A percentile compares a stretch with the other conserved stretches of the same genome.
Conservation (phyloP, 148 eudicot species). For the Nepenthes mirabilis region DNA sequence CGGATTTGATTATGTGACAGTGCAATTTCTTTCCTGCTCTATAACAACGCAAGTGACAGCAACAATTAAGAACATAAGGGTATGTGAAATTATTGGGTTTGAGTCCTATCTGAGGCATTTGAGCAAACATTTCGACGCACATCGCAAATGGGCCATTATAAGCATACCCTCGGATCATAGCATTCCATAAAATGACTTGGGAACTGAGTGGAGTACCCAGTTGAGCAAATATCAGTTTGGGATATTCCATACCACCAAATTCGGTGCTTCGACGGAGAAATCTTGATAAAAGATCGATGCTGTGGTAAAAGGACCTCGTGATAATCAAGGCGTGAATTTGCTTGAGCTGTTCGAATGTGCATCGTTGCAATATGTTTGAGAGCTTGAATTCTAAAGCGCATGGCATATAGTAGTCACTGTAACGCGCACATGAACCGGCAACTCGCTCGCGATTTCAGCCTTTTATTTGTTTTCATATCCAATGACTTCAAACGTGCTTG, state of each 20-base stretch:
- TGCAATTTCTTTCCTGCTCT: slow-evolving; percentile 11
- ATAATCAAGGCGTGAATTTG: slow-evolving; percentile 23
- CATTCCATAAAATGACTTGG: slow-evolving; percentile 23
- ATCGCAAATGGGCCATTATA: slow-evolving; percentile 23
- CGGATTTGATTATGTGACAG: slow-evolving; percentile 17
- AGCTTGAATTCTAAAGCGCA: neutral
- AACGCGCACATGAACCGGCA: too few relatives aligned
- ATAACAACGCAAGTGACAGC: slow-evolving; percentile 17
- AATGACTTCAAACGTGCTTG: too few relatives aligned
- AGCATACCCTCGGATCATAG: slow-evolving; percentile 32
- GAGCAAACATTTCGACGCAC: slow-evolving; percentile 13
- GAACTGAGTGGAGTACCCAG: slow-evolving; percentile 5
- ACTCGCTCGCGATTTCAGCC: too few relatives aligned
- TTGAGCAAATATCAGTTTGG: slow-evolving; percentile 13
- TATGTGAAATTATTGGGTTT: slow-evolving; percentile 28
- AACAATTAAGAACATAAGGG: slow-evolving; percentile 23
- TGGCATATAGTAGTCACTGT: slow-evolving; percentile 4
- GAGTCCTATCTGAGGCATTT: slow-evolving; percentile 24
- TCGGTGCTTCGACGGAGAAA: slow-evolving; percentile 31
- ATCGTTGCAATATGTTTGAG: slow-evolving; percentile 14
- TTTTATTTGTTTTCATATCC: too few relatives aligned
- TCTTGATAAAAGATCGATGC: slow-evolving; percentile 12
- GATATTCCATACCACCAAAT: slow-evolving; percentile 21
- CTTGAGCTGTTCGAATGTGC: slow-evolving; percentile 24
- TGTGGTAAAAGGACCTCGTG: slow-evolving; percentile 12